Evolutionary conservation across 2,329 filamentous ascomycete species (phyloP).

Genomic region (Domatiomyces catenatus): DNA sequence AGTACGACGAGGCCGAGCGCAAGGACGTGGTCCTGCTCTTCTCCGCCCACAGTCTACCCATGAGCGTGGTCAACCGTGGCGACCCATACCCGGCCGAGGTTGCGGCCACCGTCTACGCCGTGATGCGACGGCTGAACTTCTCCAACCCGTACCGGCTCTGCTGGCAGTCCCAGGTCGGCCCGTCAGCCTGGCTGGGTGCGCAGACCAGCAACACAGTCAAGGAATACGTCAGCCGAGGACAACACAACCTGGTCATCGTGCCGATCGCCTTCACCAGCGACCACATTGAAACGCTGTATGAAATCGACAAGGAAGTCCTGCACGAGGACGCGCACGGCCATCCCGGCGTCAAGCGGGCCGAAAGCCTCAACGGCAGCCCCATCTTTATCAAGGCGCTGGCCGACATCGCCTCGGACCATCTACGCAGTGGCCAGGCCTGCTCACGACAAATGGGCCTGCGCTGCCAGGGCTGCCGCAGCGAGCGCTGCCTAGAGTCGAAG

Average conservation of each 20-base stretch:
- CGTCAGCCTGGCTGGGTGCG: slow-evolving; percentile 85
- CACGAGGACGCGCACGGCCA: slow-evolving; percentile 54
- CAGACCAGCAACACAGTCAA: slow-evolving; percentile 82
- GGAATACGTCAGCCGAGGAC: slow-evolving; percentile 75
- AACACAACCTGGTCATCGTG: slow-evolving; percentile 79
- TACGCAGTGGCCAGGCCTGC: slow-evolving; percentile 54
- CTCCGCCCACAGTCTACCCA: slow-evolving; percentile 88
- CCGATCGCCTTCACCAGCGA: slow-evolving; percentile 98
- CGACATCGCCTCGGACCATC: slow-evolving; percentile 67
- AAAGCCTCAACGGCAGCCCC: slow-evolving; percentile 79
- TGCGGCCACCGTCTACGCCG: slow-evolving; percentile 84
- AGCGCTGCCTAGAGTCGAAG: slow-evolving; percentile 62
- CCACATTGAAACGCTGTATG: slow-evolving; percentile 92
- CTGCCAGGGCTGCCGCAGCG: slow-evolving; percentile 86
- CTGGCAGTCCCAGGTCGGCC: slow-evolving; percentile 97
- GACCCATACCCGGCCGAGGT: slow-evolving; percentile 94
- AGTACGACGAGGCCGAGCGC: slow-evolving; percentile 68
- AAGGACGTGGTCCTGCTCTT: slow-evolving; percentile 76
- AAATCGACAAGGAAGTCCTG: slow-evolving; percentile 89
- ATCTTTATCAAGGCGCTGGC: slow-evolving; percentile 84
- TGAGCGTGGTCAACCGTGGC: slow-evolving; percentile 91
- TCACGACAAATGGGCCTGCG: slow-evolving; percentile 77
- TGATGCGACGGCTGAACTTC: slow-evolving; percentile 83
- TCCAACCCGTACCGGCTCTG: slow-evolving; percentile 84
- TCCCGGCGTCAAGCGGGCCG: slow-evolving; percentile 70